Base-by-base conservation (phyloP, 202 grass and related monocot species). In the Zizania palustris region DNA sequence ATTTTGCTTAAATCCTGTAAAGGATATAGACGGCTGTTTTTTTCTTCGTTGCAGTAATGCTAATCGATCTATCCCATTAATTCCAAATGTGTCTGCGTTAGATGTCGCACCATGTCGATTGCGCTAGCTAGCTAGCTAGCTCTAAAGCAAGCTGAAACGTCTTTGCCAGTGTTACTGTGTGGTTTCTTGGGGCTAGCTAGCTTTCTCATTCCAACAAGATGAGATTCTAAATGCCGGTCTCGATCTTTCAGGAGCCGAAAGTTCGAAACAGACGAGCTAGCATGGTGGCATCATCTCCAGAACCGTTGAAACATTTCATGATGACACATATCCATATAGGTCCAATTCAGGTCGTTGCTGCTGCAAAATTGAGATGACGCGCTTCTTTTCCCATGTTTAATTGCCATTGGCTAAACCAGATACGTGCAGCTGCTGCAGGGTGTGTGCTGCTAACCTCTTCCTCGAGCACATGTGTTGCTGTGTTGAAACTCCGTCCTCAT, bases 401-500 rank as follows among this genome's bases (percentile, higher is more conserved):
- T 18, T 18, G 28, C 16, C 16, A n/a, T 53, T 53, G 1, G 15
- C 16, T 53, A 14, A 53, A 55, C 51, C 7, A 55, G n/a, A 7
- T 55, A 20, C 51, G 51, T 42, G 7, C 40, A 42, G 28, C 28
- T 28, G 28, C 15, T 55, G 51, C n/a, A 9, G 7, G 7, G 7
- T 42, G n/a, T 19, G 51, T 9, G 8, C n/a, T 55, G 51, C n/a
- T 6, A 4, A 55, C 51, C 28, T 28, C 28, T 28, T 28, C n/a
- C 8, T 55, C 51, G 19, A 9, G n/a, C 51, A 55, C 19, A n/a
- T 54, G 51, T 53, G 50, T 18, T 54, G 50, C n/a, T 19, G n/a
- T 46, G 19, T 34, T 37, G 60, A 49, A 21, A n/a, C 60, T 6
- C 50, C 45, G 75, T 73, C 83, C 68, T 79, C 76, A 45, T 41